Evolutionary conservation across 257 asterid genomes (phyloP), one percentile per base, ranked within the genome.

Genomic region (Haberlea rhodopensis): DNA sequence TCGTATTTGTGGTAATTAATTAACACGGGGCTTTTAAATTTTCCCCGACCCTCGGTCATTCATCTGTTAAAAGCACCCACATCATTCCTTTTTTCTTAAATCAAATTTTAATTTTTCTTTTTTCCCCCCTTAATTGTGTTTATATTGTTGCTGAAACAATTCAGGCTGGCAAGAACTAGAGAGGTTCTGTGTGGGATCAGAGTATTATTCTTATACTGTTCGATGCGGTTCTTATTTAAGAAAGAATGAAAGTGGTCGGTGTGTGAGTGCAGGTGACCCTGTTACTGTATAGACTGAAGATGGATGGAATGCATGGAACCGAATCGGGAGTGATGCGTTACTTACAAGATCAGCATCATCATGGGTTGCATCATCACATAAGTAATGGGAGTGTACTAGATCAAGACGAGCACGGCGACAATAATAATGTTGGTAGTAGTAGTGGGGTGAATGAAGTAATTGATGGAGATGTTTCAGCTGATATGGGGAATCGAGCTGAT

Each of bases 341-440:
- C 74, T 70, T 83, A 77, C 81, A 80, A 49, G 94, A 83, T 69
- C 82, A 86, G 26, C 84, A 78, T 66, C 85, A 75, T 40, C 82
- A 73, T 60, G 85, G 81, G 15, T 59, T 81, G 70, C 81, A 73
- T 58, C 82, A 77, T 68, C 85, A 76, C 45, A 24, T 82, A 75
- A 76, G 64, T 37, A 71, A 75, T 65, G 85, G 84, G 56, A 61
- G 63, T 37, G 73, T 71, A 56, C 76, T 75, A 67, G 84, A 71
- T 60, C 84, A 73, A 43, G 86, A 68, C 19, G 94, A 79, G 57
- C 75, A 76, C 21, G 86, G 70, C 31, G 82, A 79, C 31, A 71
- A 78, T 64, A 69, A 73, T 64, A 73, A 80, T 75, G 72, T 66
- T 10, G 82, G 29, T 45, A 73, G 71, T 57, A 74, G 69, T 37